These are phyloP conservation scores for Phialophora tarda DNA, from an alignment of 2,329 filamentous ascomycete species.

Conservation along the genomic window DNA sequence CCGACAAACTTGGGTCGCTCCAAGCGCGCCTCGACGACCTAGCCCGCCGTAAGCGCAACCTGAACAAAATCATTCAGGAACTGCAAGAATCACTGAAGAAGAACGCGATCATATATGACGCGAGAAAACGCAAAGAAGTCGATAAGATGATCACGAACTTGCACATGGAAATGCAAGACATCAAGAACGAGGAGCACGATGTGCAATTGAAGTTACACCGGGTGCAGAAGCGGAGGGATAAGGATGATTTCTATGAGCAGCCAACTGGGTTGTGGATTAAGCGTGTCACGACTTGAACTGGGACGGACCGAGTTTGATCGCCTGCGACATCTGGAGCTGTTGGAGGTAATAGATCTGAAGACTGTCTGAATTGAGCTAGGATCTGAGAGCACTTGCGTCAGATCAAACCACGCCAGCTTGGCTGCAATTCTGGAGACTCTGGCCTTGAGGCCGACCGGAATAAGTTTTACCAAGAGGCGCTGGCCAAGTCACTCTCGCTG, in stretches of 20 bases:
- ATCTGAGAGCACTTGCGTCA: neutral
- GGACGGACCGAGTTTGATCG: neutral
- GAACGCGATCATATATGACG: conserved; percentile 70
- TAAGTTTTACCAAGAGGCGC: neutral
- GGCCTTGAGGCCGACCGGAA: neutral
- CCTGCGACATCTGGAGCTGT: neutral
- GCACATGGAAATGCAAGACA: conserved; percentile 70
- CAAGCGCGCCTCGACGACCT: conserved; percentile 70
- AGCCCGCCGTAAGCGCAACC: conserved; percentile 70
- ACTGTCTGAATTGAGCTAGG: neutral
- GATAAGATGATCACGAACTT: conserved; percentile 70
- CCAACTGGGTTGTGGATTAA: conserved; percentile 77
- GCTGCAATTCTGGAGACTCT: neutral
- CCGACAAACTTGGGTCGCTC: conserved; percentile 70
- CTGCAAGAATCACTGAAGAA: conserved; percentile 79
- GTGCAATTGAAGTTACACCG: conserved; percentile 75
- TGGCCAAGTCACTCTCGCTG: neutral
- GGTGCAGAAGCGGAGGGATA: conserved; percentile 75
- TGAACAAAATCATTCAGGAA: conserved; percentile 73
- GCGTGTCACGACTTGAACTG: conserved; percentile 68
- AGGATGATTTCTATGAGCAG: conserved; percentile 59
- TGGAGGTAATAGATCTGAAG: neutral
- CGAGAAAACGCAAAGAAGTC: conserved; percentile 63
- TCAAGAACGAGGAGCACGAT: conserved; percentile 78
- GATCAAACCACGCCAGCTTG: neutral